A percentile compares a stretch with the other conserved stretches of the same genome.
These are phyloP conservation scores for Wickerhamiella cacticola DNA, from an alignment of 805 yeast species.

Conservation along the genomic window DNA sequence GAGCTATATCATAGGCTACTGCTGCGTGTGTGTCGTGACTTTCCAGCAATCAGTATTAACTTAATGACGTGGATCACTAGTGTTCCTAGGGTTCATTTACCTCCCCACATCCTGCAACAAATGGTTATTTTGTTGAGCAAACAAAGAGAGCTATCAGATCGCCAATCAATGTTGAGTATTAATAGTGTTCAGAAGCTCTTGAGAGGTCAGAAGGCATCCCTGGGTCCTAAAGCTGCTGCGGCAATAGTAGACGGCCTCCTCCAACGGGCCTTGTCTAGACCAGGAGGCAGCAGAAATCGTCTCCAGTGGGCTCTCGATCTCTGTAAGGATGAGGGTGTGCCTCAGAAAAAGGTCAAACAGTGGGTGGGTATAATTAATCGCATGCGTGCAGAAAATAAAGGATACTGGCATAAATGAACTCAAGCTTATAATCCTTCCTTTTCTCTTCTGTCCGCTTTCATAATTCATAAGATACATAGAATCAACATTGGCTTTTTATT, in stretches of 20 bases:
- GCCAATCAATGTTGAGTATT: constrained; percentile 21
- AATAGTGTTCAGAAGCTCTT: constrained; percentile 18
- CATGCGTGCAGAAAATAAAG: constrained; percentile 20
- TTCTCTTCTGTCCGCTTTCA: too few relatives aligned
- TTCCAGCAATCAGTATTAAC: constrained; percentile 19
- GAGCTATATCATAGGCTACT: constrained; percentile 16
- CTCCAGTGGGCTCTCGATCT: constrained; percentile 26
- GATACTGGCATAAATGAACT: constrained; percentile 20
- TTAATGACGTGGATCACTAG: constrained; percentile 22
- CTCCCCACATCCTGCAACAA: constrained; percentile 17
- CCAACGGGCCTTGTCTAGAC: constrained; percentile 16
- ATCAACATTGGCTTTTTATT: too few relatives aligned
- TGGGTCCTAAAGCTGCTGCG: constrained; percentile 15
- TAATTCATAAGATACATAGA: too few relatives aligned
- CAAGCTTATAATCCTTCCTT: not conserved
- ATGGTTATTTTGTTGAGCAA: constrained; percentile 21
- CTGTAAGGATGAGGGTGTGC: constrained; percentile 22
- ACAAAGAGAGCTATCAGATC: constrained; percentile 19
- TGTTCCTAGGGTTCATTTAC: constrained; percentile 14
- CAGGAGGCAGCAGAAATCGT: constrained; percentile 23
- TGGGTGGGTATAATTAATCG: constrained; percentile 21
- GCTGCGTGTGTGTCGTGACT: constrained; percentile 17
- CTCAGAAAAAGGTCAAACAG: constrained; percentile 14
- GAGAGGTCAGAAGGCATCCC: constrained; percentile 12
- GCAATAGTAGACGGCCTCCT: constrained; percentile 24